Evolutionary conservation across 108 stramenopile genomes (phyloP).

Genomic region (Nannochloropsis granulata): DNA sequence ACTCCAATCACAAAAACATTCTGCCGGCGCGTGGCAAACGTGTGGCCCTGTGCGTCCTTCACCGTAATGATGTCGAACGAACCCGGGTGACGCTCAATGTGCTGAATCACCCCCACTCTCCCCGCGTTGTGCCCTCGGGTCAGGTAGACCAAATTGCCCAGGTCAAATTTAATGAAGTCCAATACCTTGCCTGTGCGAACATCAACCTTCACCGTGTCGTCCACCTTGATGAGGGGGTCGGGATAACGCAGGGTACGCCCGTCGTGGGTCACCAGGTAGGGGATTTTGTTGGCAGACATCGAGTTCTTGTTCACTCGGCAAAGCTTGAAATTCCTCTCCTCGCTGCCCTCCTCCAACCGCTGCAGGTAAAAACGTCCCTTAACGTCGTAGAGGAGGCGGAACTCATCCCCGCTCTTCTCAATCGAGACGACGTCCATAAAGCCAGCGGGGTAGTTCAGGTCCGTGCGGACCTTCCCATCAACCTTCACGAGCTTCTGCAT

Average conservation of each 20-base stretch:
- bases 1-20: conserved; percentile 92
- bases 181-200: conserved; percentile 85
- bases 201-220: conserved; percentile 94
- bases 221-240: conserved; percentile 83
- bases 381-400: conserved; percentile 93
- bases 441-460: conserved; percentile 94
- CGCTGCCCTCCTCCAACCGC: conserved; percentile 55
- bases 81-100: conserved; percentile 94
- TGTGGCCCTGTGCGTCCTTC: conserved; percentile 87
- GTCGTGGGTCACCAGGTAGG: conserved; percentile 96
- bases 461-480: conserved; percentile 96
- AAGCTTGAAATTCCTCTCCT: conserved; percentile 91
- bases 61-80: conserved; percentile 94
- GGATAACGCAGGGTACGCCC: conserved; percentile 98
- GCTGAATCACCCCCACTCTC: conserved; percentile 85
- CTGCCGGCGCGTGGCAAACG: conserved; percentile 82
- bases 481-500: conserved; percentile 43
- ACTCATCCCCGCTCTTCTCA: conserved; percentile 82
- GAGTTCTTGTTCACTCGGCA: conserved; percentile 85
- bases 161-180: conserved; percentile 85
- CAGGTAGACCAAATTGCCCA: conserved; percentile 90
- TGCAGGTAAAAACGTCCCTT: conserved; percentile 97
- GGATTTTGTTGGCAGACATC: conserved; percentile 80
- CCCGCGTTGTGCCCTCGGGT: conserved; percentile 90
- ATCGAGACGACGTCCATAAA: conserved; percentile 95